These are phyloP conservation scores for Coemansia sp. DNA, from an alignment of 192 early-diverging fungal genomes.

Conservation along the genomic window DNA sequence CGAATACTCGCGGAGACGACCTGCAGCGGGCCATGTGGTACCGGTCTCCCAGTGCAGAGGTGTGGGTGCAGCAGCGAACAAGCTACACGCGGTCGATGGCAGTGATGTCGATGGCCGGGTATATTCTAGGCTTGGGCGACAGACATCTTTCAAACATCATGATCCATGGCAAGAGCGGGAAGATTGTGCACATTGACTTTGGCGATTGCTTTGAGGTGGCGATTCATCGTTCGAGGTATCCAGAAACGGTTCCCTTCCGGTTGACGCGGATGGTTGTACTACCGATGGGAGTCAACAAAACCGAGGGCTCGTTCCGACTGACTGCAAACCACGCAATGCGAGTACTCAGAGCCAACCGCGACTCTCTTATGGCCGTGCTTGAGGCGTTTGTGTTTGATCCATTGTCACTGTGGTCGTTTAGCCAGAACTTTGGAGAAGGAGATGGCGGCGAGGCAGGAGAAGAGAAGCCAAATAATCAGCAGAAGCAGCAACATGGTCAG, in stretches of 20 bases:
- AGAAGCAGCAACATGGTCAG: neutral
- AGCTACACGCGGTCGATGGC: conserved; percentile 95
- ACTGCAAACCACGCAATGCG: conserved; percentile 94
- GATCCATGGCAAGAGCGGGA: conserved; percentile 83
- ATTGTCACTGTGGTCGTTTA: conserved; percentile 21
- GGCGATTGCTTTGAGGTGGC: conserved; percentile 98
- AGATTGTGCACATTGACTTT: conserved; percentile 97
- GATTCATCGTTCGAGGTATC: conserved; percentile 89
- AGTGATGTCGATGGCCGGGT: conserved; percentile 98
- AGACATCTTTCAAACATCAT: conserved; percentile 96
- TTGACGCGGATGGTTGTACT: conserved; percentile 93
- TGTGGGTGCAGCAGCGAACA: conserved; percentile 92
- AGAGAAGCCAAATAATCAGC: neutral
- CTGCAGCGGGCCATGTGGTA: conserved; percentile 91
- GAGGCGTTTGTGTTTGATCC: conserved; percentile 99
- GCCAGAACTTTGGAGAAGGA: conserved; percentile 9
- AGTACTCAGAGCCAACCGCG: conserved; percentile 90
- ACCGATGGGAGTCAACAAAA: conserved; percentile 96
- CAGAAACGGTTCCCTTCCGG: conserved; percentile 95
- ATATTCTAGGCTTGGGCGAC: conserved; percentile 96
- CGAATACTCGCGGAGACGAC: conserved; percentile 89
- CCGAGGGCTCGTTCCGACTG: conserved; percentile 92
- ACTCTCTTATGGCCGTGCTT: conserved; percentile 95
- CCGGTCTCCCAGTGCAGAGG: conserved; percentile 93
- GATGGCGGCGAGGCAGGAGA: neutral